Conservation (phyloP, 1,139 yeast species). For the Taiozyma sp. region DNA sequence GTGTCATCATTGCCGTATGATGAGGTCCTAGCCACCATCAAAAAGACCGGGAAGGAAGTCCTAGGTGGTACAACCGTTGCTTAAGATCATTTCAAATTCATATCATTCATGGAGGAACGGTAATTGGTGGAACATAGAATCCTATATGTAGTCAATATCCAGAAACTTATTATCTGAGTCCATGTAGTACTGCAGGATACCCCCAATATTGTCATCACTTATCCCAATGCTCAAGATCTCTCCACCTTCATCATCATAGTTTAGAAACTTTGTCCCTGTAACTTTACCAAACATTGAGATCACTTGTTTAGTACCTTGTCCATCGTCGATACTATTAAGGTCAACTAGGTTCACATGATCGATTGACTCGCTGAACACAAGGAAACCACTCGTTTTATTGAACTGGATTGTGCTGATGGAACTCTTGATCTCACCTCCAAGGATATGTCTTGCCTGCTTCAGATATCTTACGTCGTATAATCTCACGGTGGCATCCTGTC, state of each 20-base stretch:
- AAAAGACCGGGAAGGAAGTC: constrained; percentile 89
- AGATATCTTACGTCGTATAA: constrained; percentile 28
- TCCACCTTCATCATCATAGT: constrained; percentile 38
- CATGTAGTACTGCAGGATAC: constrained; percentile 43
- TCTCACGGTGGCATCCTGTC: constrained; percentile 55
- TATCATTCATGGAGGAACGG: too few species aligned
- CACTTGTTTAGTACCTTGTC: constrained; percentile 33
- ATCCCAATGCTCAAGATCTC: constrained; percentile 49
- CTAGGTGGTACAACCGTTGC: constrained; percentile 46
- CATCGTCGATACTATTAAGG: constrained; percentile 27
- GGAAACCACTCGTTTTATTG: constrained; percentile 38
- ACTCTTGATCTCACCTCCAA: constrained; percentile 28
- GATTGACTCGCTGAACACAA: constrained; percentile 55
- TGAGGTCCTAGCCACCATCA: constrained; percentile 68
- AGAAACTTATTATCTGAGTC: constrained; percentile 34
- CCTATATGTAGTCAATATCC: constrained; percentile 33
- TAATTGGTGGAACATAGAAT: too few species aligned
- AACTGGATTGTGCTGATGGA: constrained; percentile 52
- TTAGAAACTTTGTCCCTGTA: constrained; percentile 48
- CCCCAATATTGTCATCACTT: constrained; percentile 53
- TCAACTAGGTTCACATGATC: constrained; percentile 53
- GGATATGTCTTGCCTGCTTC: constrained; percentile 35
- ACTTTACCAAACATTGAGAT: constrained; percentile 55
- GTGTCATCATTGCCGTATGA: constrained; percentile 64
- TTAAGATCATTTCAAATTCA: too few species aligned